Percentiles rank a stretch among this genome's conserved stretches.
phyloP scores from a whole-genome alignment of 495 filamentous ascomycete genomes.

The Penicillium lagena region DNA sequence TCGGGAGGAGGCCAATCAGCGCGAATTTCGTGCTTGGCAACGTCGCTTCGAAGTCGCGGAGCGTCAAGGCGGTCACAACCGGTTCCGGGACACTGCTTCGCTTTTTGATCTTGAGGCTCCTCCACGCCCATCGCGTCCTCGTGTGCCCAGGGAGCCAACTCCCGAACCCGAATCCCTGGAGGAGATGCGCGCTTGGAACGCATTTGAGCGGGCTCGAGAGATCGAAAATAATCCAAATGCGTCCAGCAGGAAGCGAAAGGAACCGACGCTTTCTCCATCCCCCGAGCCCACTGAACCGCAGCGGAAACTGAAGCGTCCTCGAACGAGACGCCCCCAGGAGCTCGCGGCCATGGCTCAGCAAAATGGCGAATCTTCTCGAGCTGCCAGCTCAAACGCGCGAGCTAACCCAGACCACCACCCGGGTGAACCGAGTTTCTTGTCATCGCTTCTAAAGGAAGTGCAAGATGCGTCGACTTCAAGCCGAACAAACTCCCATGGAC shows the following conservation, averaged over 20 bases:
- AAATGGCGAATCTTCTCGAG: conserved; percentile 40
- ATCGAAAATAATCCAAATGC: conserved; percentile 47
- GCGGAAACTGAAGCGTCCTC: conserved; percentile 77
- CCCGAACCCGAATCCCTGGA: conserved; percentile 66
- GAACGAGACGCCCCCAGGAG: conserved; percentile 54
- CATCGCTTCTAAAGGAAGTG: conserved; percentile 80
- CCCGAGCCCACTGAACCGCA: conserved; percentile 57
- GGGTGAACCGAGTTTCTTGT: conserved; percentile 61
- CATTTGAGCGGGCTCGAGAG: conserved; percentile 75
- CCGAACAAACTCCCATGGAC: conserved; percentile 41
- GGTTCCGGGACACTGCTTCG: conserved; percentile 58
- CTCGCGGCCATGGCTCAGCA: conserved; percentile 35
- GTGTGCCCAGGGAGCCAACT: conserved; percentile 37
- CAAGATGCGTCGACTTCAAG: conserved; percentile 59
- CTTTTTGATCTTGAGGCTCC: conserved; percentile 42
- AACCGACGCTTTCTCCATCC: conserved; percentile 66
- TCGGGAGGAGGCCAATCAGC: conserved; percentile 52
- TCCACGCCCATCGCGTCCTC: conserved; percentile 33
- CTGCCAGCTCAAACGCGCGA: conserved; percentile 26
- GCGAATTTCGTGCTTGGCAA: conserved; percentile 70
- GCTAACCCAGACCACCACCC: conserved; percentile 21
- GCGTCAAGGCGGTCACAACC: conserved; percentile 65
- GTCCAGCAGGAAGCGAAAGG: conserved; percentile 64
- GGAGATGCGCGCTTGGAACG: conserved; percentile 82
- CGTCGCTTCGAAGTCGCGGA: conserved; percentile 74